Percentiles rank a stretch among this genome's conserved stretches.
phyloP scores from a whole-genome alignment of 371 early-diverging fungal genomes.

The Lichtheimia hyalospora region DNA sequence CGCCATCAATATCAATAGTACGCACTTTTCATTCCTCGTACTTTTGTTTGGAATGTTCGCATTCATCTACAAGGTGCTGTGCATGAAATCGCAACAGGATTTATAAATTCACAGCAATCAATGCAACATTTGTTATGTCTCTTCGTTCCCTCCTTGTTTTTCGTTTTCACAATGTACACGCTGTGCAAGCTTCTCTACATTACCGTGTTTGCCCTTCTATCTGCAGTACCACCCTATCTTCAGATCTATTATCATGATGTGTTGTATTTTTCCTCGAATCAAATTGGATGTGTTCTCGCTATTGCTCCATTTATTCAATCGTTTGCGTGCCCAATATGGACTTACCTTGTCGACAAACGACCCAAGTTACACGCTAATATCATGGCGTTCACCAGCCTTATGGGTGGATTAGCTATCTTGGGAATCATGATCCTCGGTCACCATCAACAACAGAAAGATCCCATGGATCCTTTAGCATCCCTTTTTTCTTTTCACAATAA shows the following conservation, averaged over 20 bases:
- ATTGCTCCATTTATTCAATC: conserved; percentile 53
- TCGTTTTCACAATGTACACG: conserved; percentile 3
- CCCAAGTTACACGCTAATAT: conserved; percentile 35
- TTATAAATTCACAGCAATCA: too few species aligned
- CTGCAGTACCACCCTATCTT: conserved; percentile 41
- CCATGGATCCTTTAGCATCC: too few species aligned
- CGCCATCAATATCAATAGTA: too few species aligned
- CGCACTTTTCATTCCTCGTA: too few species aligned
- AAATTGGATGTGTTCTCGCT: conserved; percentile 44
- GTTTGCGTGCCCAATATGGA: conserved; percentile 47
- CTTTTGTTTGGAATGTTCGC: conserved; percentile 45
- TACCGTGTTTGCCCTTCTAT: conserved; percentile 36
- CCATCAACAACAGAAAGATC: background rate
- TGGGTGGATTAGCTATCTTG: conserved; percentile 43
- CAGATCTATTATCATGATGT: conserved; percentile 41
- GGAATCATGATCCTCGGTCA: conserved; percentile 22
- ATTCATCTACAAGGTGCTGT: conserved; percentile 23
- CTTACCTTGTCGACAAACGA: conserved; percentile 36
- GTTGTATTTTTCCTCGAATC: conserved; percentile 39
- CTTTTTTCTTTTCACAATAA: background rate
- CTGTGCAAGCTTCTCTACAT: conserved; percentile 39
- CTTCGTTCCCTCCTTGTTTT: background rate
- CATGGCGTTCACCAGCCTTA: conserved; percentile 37
- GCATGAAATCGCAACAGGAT: too few species aligned
- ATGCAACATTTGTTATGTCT: background rate